phyloP scores from a whole-genome alignment of 345 rosid species.

The Gossypium ekmanianum region DNA sequence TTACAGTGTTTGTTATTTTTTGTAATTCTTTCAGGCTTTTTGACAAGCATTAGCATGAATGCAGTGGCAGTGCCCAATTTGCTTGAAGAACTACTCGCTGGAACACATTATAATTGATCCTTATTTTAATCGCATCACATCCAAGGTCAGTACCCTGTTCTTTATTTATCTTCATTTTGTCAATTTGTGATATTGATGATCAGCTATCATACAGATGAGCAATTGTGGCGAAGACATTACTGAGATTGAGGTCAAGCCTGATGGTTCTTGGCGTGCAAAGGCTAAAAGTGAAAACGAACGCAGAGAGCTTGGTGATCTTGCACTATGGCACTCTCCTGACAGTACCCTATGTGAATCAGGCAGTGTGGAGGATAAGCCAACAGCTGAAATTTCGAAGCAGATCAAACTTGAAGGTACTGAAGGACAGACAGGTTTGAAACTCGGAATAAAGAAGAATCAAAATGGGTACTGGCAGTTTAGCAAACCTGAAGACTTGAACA shows the following conservation, averaged over 20 bases:
- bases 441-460: constrained; percentile 77
- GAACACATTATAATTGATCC: constrained; percentile 84
- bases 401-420: constrained; percentile 75
- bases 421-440: constrained; percentile 68
- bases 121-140: constrained; percentile 81
- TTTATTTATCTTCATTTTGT: background rate
- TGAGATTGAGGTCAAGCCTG: constrained; percentile 7
- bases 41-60: constrained; percentile 25
- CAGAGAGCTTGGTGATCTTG: constrained; percentile 76
- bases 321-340: constrained; percentile 77
- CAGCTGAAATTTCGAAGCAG: constrained; percentile 44
- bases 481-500: constrained; percentile 60
- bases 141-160: constrained; percentile 46
- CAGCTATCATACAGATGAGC: constrained; percentile 56
- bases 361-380: constrained; percentile 38
- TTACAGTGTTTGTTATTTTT: background rate
- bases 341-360: constrained; percentile 49
- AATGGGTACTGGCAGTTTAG: constrained; percentile 93
- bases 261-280: constrained; percentile 82
- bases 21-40: background rate
- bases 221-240: constrained; percentile 63
- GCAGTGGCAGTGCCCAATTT: constrained; percentile 99
- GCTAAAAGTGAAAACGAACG: constrained; percentile 69
- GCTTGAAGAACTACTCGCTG: constrained; percentile 89
- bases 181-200: background rate